A percentile compares a stretch with the other conserved stretches of the same genome.
Conservation (phyloP, 176 grass and related monocot genomes). For the Oryza coarctata region DNA sequence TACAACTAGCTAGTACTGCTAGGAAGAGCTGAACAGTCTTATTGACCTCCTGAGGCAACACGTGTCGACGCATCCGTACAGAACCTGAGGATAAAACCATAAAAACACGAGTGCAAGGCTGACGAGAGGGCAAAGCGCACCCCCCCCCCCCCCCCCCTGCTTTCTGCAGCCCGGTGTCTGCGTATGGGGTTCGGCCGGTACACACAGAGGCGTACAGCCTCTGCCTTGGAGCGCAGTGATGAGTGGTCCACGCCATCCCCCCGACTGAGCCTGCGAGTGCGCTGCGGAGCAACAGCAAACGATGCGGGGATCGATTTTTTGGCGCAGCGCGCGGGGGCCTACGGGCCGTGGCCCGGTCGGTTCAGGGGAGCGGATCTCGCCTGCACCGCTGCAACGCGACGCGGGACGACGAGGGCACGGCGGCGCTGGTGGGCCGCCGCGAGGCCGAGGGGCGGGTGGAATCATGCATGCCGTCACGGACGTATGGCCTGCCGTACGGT, state of each 20-base stretch:
- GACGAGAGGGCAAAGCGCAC: conserved; percentile 16
- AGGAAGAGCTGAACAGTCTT: too few species aligned
- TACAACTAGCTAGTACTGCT: background rate
- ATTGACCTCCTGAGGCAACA: background rate
- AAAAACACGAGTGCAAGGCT: background rate
- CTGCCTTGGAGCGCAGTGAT: background rate
- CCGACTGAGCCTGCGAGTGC: background rate
- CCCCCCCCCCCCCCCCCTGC: too few species aligned
- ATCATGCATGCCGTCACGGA: background rate
- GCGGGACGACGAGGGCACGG: background rate
- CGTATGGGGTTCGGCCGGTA: background rate
- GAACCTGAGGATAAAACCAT: background rate
- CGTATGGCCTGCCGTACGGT: background rate
- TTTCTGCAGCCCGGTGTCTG: background rate
- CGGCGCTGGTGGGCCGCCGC: background rate
- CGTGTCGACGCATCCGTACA: background rate
- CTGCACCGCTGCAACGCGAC: background rate
- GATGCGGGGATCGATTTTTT: background rate
- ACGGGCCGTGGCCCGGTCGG: background rate
- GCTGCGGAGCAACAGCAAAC: background rate
- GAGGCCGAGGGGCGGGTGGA: too few species aligned
- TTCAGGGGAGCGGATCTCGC: background rate
- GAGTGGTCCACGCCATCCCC: background rate
- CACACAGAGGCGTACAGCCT: background rate
- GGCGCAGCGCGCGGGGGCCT: background rate